Conservation (phyloP, 495 filamentous ascomycete species). For the Tuber brumale region DNA sequence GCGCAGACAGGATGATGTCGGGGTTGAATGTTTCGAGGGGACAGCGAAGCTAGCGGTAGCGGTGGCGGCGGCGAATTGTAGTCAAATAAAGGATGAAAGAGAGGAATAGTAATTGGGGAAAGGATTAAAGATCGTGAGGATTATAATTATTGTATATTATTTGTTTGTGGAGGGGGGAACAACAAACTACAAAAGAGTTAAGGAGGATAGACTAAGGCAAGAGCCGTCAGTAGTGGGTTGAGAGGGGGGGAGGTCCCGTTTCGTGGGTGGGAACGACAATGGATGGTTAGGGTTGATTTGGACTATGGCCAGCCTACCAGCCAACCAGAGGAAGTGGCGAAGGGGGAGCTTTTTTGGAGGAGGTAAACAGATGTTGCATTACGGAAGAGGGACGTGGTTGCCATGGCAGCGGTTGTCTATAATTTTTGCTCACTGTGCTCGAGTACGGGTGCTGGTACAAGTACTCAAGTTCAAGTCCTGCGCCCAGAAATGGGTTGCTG, state of each 20-base stretch:
- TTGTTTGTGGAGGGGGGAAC: neutral
- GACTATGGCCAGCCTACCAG: neutral
- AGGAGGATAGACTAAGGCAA: slow-evolving; percentile 5
- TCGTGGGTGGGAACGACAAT: neutral
- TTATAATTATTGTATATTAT: slow-evolving; percentile 14
- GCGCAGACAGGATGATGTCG: slow-evolving; percentile 7
- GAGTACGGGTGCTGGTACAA: too few species aligned
- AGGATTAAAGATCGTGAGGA: slow-evolving; percentile 10
- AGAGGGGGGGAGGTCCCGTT: slow-evolving; percentile 7
- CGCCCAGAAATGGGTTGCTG: neutral
- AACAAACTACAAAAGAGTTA: neutral
- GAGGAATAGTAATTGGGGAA: neutral
- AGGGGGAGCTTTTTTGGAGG: neutral
- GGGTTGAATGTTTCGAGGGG: slow-evolving; percentile 14
- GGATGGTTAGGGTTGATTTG: neutral
- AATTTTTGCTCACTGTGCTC: neutral
- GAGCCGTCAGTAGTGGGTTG: slow-evolving; percentile 5
- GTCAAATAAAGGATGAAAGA: slow-evolving; percentile 5
- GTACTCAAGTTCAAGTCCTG: too few species aligned
- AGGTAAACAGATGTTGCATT: neutral
- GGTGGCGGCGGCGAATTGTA: slow-evolving; percentile 7
- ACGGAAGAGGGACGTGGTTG: neutral
- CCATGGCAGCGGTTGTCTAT: slow-evolving; percentile 2
- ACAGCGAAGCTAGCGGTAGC: too few species aligned
- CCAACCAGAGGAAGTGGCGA: neutral